Conservation (phyloP, 2,329 filamentous ascomycete species). For the Penicillium polonicum region DNA sequence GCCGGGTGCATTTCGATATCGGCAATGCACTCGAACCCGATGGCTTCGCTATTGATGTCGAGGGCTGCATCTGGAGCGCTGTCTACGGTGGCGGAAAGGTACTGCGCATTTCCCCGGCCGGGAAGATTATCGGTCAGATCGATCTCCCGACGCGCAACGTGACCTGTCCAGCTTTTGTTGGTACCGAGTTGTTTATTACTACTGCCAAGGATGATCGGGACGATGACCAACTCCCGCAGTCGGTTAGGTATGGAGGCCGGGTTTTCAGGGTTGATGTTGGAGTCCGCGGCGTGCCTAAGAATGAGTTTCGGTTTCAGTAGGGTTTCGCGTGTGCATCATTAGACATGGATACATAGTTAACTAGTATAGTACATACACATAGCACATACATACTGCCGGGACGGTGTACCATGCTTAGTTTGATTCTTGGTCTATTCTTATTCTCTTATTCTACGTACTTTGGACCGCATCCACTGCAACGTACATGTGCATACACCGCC, state of each 20-base stretch:
- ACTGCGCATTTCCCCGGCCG: slow-evolving; percentile 68
- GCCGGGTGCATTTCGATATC: slow-evolving; percentile 71
- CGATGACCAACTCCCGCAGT: slow-evolving; percentile 58
- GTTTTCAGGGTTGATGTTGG: slow-evolving; percentile 78
- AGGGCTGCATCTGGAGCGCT: slow-evolving; percentile 86
- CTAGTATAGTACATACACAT: not conserved
- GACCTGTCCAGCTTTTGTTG: slow-evolving; percentile 79
- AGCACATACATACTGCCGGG: not conserved
- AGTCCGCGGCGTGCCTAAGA: slow-evolving; percentile 61
- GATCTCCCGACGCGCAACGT: slow-evolving; percentile 73
- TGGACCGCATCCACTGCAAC: not conserved
- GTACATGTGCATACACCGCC: not conserved
- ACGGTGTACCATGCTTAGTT: not conserved
- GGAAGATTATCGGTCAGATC: slow-evolving; percentile 71
- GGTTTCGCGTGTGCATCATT: not conserved
- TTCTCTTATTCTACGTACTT: not conserved
- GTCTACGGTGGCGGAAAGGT: slow-evolving; percentile 78
- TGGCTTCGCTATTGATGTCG: slow-evolving; percentile 77
- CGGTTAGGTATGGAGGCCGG: slow-evolving; percentile 65
- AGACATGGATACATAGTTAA: not conserved
- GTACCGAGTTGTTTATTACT: slow-evolving; percentile 73
- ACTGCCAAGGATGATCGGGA: slow-evolving; percentile 69
- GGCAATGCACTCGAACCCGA: slow-evolving; percentile 67
- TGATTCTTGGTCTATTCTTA: not conserved
- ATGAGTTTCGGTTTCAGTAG: slow-evolving; percentile 59